phyloP scores from a whole-genome alignment of 441 rosid species.

The Mallotus japonicus region DNA sequence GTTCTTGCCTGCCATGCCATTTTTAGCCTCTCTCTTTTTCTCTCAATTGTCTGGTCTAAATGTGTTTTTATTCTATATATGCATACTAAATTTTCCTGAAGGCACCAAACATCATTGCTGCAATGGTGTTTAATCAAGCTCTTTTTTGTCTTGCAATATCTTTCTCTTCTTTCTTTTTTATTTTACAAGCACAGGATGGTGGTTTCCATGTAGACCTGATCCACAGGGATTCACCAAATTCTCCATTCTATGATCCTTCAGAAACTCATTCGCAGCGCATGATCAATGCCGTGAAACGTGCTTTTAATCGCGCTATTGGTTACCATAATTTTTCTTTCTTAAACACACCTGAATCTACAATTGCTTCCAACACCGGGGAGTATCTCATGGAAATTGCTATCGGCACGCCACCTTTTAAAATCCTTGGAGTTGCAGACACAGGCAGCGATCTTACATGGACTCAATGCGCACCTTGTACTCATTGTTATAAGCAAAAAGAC shows the following conservation, averaged over 20 bases:
- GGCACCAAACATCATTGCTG: no score
- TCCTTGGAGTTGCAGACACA: not conserved
- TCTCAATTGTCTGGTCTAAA: no score
- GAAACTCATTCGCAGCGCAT: not conserved
- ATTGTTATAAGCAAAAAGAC: no score
- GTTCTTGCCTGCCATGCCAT: no score
- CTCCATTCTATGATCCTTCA: not conserved
- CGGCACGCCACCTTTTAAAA: not conserved
- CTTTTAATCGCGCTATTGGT: not conserved
- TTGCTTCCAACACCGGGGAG: not conserved
- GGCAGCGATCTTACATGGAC: conserved; percentile 10
- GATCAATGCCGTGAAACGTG: not conserved
- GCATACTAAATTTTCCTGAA: no score
- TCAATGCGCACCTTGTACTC: not conserved
- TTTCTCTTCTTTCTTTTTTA: no score
- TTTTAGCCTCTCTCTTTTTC: no score
- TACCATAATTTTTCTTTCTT: no score
- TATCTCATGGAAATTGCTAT: conserved; percentile 1
- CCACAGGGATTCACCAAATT: not conserved
- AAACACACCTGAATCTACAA: no score
- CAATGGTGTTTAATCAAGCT: no score
- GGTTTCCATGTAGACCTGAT: not conserved
- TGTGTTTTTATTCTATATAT: no score
- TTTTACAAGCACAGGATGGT: not conserved
- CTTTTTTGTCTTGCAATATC: no score